These are phyloP conservation scores for Yamadazyma membranifaciens DNA, from an alignment of 1,139 yeast species.

Conservation along the genomic window DNA sequence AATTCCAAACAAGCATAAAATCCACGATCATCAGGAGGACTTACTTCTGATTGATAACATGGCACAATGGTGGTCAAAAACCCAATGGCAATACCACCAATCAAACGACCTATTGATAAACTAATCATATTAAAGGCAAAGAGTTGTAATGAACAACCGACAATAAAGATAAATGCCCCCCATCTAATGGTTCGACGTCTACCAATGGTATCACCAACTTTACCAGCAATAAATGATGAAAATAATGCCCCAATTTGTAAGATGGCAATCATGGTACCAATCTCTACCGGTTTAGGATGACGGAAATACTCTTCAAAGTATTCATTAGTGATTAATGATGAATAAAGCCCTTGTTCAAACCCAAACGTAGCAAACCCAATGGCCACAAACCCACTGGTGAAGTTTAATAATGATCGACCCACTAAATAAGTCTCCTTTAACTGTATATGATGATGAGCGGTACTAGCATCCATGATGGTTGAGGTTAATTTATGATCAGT, in stretches of 20 bases:
- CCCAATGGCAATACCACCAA: slow-evolving; percentile 89
- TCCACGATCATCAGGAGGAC: slow-evolving; percentile 88
- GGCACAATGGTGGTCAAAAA: slow-evolving; percentile 93
- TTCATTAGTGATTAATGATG: slow-evolving; percentile 62
- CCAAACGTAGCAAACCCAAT: slow-evolving; percentile 61
- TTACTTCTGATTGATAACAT: slow-evolving; percentile 86
- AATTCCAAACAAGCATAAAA: slow-evolving; percentile 88
- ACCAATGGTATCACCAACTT: slow-evolving; percentile 77
- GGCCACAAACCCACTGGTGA: slow-evolving; percentile 59
- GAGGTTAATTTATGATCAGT: too few species aligned
- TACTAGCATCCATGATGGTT: neutral
- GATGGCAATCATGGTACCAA: slow-evolving; percentile 54
- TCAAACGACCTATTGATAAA: slow-evolving; percentile 71
- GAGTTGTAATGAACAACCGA: slow-evolving; percentile 81
- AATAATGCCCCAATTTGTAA: slow-evolving; percentile 75
- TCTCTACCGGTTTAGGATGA: slow-evolving; percentile 53
- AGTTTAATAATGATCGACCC: slow-evolving; percentile 51
- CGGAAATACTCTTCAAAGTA: slow-evolving; percentile 72
- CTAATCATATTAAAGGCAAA: slow-evolving; percentile 38
- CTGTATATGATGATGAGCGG: slow-evolving; percentile 28
- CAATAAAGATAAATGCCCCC: slow-evolving; percentile 76
- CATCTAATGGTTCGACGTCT: slow-evolving; percentile 76
- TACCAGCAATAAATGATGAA: slow-evolving; percentile 74
- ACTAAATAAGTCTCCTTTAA: slow-evolving; percentile 46
- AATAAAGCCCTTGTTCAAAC: slow-evolving; percentile 63